These are phyloP conservation scores for Dryas alaskensis DNA, from an alignment of 306 rosid genomes.

Conservation along the genomic window DNA sequence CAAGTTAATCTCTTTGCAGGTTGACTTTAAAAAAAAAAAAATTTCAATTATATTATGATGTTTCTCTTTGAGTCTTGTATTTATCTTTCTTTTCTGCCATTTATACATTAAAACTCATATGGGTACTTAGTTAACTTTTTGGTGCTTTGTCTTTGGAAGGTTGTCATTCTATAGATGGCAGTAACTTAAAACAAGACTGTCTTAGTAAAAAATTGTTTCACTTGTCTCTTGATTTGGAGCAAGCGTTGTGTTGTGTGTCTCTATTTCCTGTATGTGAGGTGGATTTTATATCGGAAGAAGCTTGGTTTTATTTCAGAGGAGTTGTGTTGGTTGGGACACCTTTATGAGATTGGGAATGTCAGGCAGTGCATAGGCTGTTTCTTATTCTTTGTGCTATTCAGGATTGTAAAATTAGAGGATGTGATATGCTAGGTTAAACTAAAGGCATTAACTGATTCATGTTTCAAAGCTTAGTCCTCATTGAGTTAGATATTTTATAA, in stretches of 20 bases:
- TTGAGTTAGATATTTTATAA: neutral
- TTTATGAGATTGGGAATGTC: neutral
- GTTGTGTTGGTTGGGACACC: no score
- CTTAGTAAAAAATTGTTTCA: neutral
- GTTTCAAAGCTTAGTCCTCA: neutral
- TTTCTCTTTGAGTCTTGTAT: neutral
- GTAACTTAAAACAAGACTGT: neutral
- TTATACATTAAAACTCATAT: neutral
- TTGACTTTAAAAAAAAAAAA: neutral
- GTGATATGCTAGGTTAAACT: neutral
- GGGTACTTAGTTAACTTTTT: no score
- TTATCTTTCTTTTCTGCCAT: neutral
- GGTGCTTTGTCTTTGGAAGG: neutral
- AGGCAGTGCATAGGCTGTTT: neutral
- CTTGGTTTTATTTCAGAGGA: neutral
- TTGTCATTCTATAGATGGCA: neutral
- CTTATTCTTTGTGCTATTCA: neutral
- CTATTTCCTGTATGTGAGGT: neutral
- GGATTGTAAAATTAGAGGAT: neutral
- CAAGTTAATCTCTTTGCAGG: constrained; percentile 64
- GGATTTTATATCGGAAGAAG: neutral
- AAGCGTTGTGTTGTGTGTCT: neutral
- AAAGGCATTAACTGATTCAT: neutral
- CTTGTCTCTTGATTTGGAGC: neutral
- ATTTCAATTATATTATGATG: neutral